Conservation (phyloP, 1,139 yeast genomes). For the Saccharomyces hybrid region DNA sequence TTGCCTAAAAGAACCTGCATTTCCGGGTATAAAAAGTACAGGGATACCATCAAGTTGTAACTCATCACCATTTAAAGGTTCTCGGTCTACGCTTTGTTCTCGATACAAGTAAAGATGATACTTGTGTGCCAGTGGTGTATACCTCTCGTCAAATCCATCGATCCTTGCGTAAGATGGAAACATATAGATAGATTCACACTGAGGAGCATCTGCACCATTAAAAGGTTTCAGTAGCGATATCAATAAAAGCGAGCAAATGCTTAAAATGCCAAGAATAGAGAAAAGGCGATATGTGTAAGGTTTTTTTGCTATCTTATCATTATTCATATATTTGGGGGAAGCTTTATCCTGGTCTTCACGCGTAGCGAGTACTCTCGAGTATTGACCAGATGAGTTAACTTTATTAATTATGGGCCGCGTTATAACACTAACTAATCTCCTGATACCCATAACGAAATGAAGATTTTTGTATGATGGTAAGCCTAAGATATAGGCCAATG, state of each 20-base stretch:
- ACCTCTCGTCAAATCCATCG: slow-evolving; percentile 59
- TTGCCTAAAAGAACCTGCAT: slow-evolving; percentile 91
- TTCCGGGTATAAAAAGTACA: slow-evolving; percentile 89
- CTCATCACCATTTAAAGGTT: slow-evolving; percentile 39
- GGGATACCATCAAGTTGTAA: slow-evolving; percentile 65
- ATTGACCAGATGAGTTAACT: not conserved
- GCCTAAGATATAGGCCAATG: not conserved
- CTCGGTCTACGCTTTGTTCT: slow-evolving; percentile 63
- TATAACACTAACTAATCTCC: not conserved
- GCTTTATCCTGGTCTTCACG: not conserved
- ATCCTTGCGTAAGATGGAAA: slow-evolving; percentile 71
- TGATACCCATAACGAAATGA: not conserved
- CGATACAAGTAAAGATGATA: slow-evolving; percentile 75
- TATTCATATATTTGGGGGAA: not conserved
- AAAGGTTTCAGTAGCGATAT: slow-evolving; percentile 13
- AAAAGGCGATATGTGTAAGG: not conserved
- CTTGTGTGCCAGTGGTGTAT: slow-evolving; percentile 67
- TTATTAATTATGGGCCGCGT: not conserved
- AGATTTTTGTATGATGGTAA: not conserved
- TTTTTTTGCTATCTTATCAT: not conserved
- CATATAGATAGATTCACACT: slow-evolving; percentile 59
- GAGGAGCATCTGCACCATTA: slow-evolving; percentile 38
- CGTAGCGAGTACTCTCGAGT: not conserved
- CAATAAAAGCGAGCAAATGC: slow-evolving; percentile 8
- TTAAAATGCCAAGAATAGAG: slow-evolving; percentile 14